Base-by-base conservation (phyloP, 352 stramenopile species). In the Pythium aristosporum region DNA sequence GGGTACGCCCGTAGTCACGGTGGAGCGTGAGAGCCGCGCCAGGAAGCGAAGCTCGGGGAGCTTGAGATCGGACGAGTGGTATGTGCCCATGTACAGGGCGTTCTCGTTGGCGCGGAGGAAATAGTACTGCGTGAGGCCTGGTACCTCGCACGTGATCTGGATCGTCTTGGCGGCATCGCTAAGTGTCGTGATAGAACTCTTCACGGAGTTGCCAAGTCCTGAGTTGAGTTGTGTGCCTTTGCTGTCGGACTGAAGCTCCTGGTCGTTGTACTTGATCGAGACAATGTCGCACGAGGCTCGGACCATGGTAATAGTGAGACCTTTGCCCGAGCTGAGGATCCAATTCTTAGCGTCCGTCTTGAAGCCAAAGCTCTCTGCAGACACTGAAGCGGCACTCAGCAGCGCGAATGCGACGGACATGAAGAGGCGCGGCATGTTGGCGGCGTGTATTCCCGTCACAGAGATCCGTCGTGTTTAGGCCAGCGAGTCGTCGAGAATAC, bases 71-170 rank as follows among this genome's bases (percentile, higher is more conserved):
- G 53, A 60, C 20, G 61, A 69, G 65, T 82, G 72, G 73, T 83
- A 74, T 7, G 74, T 86, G 28, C 74, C 77, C 75, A 86, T 83
- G 66, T 86, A 86, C 41, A 86, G 56, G 30, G 63, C 61, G 37
- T 80, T 86, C 61, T 86, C 77, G 46, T 79, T 74, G 1, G 73
- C 74, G 18, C 76, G 74, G 68, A 86, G 79, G 11, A 83, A 67
- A 34, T 80, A 83, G 37, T 80, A 83, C 57, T 86, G 77, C 57
- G 75, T 75, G 34, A 86, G 46, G 1, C 77, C 75, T 1, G 52
- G 63, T 10, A 53, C 72, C 11, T 63, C 67, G 60, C 77, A 86
- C 46, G 67, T 73, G 23, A 85, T 52, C 28, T 75, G 70, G 46
- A 85, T 76, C 7, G 72, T 81, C 63, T 82, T 72, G 1, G 1